These are phyloP conservation scores for Monosporascus cannonballus DNA, from an alignment of 2,329 filamentous ascomycete genomes.

Conservation along the genomic window DNA sequence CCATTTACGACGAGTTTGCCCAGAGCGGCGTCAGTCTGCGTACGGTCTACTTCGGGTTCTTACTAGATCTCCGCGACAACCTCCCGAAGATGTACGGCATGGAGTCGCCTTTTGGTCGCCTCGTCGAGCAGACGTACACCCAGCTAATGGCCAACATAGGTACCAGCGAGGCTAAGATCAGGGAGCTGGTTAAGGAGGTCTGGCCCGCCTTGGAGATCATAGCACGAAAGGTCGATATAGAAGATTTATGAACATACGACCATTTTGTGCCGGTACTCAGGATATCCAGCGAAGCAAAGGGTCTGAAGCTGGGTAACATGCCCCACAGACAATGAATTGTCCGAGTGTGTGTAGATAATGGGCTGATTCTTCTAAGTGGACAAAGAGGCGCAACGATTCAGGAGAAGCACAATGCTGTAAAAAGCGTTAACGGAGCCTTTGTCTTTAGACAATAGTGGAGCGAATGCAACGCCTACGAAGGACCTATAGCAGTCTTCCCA, in stretches of 20 bases:
- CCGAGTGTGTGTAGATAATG: too few species aligned
- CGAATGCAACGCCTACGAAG: too few species aligned
- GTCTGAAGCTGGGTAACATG: too few species aligned
- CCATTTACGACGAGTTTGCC: conserved; percentile 16
- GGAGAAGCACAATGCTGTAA: background rate
- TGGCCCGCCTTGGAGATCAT: conserved; percentile 16
- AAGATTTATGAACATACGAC: conserved; percentile 6
- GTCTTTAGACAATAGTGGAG: too few species aligned
- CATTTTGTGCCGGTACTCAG: too few species aligned
- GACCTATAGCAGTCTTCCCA: too few species aligned
- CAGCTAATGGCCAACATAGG: conserved; percentile 18
- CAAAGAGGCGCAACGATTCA: background rate
- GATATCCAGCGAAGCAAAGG: too few species aligned
- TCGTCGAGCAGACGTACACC: conserved; percentile 16
- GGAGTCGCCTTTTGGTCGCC: conserved; percentile 16
- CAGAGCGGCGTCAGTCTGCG: conserved; percentile 17
- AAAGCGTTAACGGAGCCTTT: background rate
- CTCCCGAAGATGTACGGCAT: conserved; percentile 15
- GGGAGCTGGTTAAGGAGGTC: conserved; percentile 9
- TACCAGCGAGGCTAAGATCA: conserved; percentile 14
- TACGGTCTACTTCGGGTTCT: conserved; percentile 18
- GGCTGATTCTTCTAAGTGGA: background rate
- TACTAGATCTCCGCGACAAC: conserved; percentile 20
- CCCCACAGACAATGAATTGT: too few species aligned
- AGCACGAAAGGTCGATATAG: conserved; percentile 10